Base-by-base conservation (phyloP, 345 rosid species). In the Aegle marmelos region DNA sequence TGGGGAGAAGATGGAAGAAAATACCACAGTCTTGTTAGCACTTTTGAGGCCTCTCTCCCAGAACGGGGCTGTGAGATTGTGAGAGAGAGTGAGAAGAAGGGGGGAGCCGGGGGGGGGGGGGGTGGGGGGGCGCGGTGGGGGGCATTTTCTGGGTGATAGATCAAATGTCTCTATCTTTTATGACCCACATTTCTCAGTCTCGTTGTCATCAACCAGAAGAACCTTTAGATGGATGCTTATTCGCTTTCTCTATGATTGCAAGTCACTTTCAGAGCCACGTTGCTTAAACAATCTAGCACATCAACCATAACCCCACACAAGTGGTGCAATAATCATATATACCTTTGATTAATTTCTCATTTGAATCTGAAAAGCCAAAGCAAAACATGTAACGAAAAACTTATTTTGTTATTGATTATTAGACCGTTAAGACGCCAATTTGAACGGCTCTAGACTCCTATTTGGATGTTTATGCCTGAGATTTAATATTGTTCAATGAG, bases 1-100 rank as follows among this genome's bases (percentile, higher is more conserved):
- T 91, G 86, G 96, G 93, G 91, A 75, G 89, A 86, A 91, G 87
- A 85, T 80, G 89, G 78, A 82, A 79, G 85, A 72, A 78, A 60
- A 78, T 67, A 79, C 80, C 83, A 84, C 81, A 79, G 78, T 80
- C 80, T 79, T 81, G 74, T 70, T 86, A 84, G 85, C 72, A 81
- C 86, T 83, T 83, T 76, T 74, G 81, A 81, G 81, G 77, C 75
- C 77, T 80, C 78, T 82, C 80, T 79, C 81, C 78, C 71, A 70
- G 22, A 78, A 77, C 63, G 22, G 53, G 54, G 67, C 19, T 73
- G 27, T 9, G 53, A 39, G 67, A 71, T 28, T 36, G 64, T 19
- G 76, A 59, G 14, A 13, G 24, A 17, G 72, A 13, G 76, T 37
- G 83, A 79, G 71, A n/a, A 25, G 33, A 14, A 21, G 25, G 50